Evolutionary conservation across 768 basidiomycete species (phyloP).

Genomic region (Arthromyces matolae): DNA sequence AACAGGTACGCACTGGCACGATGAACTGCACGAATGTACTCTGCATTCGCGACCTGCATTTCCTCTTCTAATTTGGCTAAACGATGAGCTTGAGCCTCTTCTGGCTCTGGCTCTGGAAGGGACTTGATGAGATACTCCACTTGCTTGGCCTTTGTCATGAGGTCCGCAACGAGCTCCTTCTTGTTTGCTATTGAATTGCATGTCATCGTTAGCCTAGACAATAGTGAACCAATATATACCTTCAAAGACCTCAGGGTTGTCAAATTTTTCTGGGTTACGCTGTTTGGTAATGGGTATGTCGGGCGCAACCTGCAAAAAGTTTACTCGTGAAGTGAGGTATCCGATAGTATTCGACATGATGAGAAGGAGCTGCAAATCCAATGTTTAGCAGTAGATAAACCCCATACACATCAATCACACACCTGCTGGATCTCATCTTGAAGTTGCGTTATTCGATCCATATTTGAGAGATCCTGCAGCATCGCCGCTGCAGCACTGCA

Average conservation of each 20-base stretch:
- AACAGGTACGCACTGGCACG: constrained; percentile 62
- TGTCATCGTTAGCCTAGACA: neutral
- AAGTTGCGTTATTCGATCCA: constrained; percentile 95
- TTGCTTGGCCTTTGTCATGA: constrained; percentile 86
- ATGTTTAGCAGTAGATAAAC: too few species aligned
- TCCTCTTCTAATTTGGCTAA: constrained; percentile 64
- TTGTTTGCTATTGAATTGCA: constrained; percentile 60
- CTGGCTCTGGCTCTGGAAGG: constrained; percentile 73
- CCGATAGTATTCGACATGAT: constrained; percentile 84
- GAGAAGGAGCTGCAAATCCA: constrained; percentile 58
- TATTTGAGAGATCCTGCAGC: constrained; percentile 90
- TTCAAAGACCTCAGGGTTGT: constrained; percentile 71
- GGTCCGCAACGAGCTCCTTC: constrained; percentile 78
- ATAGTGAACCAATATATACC: constrained; percentile 36
- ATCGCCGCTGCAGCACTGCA: constrained; percentile 62
- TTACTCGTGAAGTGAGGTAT: constrained; percentile 74
- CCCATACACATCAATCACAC: constrained; percentile 5
- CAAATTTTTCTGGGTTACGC: constrained; percentile 67
- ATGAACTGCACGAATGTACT: constrained; percentile 68
- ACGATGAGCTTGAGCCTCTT: constrained; percentile 74
- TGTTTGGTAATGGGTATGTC: constrained; percentile 84
- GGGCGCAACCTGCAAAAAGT: constrained; percentile 73
- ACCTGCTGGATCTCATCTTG: constrained; percentile 94
- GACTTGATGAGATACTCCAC: constrained; percentile 81
- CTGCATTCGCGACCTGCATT: constrained; percentile 68